Base-by-base conservation (phyloP, 2,329 filamentous ascomycete species). In the Trichoderma semiorbis region DNA sequence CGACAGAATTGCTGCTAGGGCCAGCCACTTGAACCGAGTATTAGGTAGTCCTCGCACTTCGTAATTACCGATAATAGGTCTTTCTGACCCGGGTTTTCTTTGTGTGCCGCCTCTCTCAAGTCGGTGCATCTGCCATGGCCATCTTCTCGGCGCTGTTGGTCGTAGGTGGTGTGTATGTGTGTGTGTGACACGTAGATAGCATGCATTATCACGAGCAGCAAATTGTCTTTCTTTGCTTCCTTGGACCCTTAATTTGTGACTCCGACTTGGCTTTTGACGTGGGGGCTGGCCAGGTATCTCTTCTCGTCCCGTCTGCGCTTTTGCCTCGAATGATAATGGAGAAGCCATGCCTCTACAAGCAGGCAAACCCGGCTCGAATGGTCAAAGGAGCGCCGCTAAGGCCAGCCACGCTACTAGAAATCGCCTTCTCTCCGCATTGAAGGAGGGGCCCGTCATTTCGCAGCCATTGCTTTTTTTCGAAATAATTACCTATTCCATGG, bases 371-470 rank as follows among this genome's bases (percentile, higher is more conserved):
- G 66, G 34, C 66, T 69, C 55, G 39, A 50, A 61, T 69, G 66
- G 66, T 43, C 28, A 58, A 50, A 50, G 36, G 66, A 69, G 55
- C 66, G 66, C 66, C 66, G 66, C 66, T 61, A 69, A 69, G n/a
- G 24, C 39, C 55, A 69, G 53, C 66, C 66, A 69, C 66, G n/a
- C 34, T 34, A 24, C 36, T 69, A 60, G 7, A 14, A 28, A 10
- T 64, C 16, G 58, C 58, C 14, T 47, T 50, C 32, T 62, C 67
- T 70, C 58, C 67, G 67, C 67, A 70, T 63, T 62, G 28, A 28
- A 32, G 26, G 57, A 69, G 39, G 65, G 65, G 65, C 50, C 50
- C 18, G 36, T 63, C 58, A 39, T 62, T 34, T 39, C 47, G 36
- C 53, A n/a, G 24, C 58, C 12, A 32, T 28, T 55, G 24, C 18